Percentiles rank a stretch among this genome's conserved stretches.
Conservation (phyloP, 2,329 filamentous ascomycete genomes). For the Akanthomyces uredinophilus region DNA sequence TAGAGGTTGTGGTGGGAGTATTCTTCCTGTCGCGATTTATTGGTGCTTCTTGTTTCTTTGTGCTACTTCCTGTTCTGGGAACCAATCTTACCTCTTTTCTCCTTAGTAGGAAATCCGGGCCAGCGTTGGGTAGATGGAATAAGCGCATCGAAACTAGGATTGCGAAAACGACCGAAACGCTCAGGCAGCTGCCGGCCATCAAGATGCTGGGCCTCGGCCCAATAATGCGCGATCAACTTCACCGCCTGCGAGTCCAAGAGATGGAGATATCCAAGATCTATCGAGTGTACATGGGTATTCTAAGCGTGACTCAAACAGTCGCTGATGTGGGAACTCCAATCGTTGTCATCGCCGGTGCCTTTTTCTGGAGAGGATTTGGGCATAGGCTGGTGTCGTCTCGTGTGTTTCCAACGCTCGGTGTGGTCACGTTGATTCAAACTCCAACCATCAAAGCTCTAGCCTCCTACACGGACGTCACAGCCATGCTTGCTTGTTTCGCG, state of each 20-base stretch:
- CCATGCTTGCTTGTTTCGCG: not conserved
- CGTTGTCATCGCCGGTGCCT: not conserved
- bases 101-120: not conserved
- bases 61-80: not conserved
- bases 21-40: constrained; percentile 2
- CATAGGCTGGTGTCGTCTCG: not conserved
- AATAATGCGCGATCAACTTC: not conserved
- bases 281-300: not conserved
- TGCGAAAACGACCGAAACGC: not conserved
- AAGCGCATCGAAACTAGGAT: not conserved
- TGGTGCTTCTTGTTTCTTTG: not conserved
- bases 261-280: not conserved
- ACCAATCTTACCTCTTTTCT: not conserved
- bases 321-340: not conserved
- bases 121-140: not conserved
- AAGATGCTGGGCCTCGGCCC: constrained; percentile 8
- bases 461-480: not conserved
- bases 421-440: not conserved
- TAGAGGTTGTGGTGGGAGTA: not conserved
- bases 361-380: constrained; percentile 6
- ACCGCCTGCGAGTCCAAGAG: not conserved
- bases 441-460: not conserved
- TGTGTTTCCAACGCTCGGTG: not conserved
- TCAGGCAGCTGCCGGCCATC: constrained; percentile 1
- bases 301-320: not conserved